phyloP scores from a whole-genome alignment of 2,329 filamentous ascomycete genomes.

The Trichoderma pleuroti region DNA sequence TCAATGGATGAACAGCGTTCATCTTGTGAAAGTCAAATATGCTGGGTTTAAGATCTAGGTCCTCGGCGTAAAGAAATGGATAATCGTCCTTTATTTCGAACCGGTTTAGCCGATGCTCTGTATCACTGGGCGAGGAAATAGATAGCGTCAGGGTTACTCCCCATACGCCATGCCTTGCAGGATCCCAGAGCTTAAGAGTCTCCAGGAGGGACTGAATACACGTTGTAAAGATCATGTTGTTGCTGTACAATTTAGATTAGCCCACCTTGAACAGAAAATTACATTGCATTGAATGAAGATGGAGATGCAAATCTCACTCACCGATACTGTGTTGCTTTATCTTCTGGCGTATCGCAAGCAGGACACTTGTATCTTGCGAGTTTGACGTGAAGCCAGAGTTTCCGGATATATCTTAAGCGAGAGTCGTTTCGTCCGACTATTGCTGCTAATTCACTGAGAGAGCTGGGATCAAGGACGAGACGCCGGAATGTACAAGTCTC shows the following conservation, averaged over 20 bases:
- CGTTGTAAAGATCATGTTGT: neutral
- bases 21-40: neutral
- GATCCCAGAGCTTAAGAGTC: conserved; percentile 2
- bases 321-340: neutral
- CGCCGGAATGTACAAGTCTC: neutral
- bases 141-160: neutral
- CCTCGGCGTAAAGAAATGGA: conserved; percentile 11
- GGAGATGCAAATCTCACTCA: neutral
- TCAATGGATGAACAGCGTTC: neutral
- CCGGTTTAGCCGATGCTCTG: conserved; percentile 4
- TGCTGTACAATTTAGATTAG: neutral
- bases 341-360: neutral
- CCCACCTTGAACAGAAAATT: neutral
- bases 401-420: neutral
- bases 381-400: neutral
- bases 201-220: conserved; percentile 8
- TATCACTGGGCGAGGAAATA: conserved; percentile 10
- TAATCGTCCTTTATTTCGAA: neutral
- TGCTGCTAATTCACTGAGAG: neutral
- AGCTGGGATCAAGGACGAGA: neutral
- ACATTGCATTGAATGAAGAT: neutral
- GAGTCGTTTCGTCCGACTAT: neutral
- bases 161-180: neutral
- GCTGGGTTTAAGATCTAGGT: neutral
- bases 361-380: neutral